A percentile compares a stretch with the other conserved stretches of the same genome.
Conservation (phyloP, 257 asterid species). For the Ligustrum vulgare region DNA sequence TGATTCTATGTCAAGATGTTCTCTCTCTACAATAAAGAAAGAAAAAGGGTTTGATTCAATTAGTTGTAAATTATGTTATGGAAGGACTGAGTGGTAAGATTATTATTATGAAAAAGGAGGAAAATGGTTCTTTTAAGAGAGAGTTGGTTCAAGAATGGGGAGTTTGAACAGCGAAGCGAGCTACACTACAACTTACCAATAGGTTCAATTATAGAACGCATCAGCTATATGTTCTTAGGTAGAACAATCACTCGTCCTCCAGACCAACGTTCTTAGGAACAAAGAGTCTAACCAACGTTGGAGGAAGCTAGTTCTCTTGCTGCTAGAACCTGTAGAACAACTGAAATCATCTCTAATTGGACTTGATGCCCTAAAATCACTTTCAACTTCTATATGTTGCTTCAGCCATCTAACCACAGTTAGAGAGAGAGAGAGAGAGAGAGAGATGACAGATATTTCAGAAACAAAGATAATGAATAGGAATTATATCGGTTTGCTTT, state of each 20-base stretch:
- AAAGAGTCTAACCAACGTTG: background rate
- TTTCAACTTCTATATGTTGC: background rate
- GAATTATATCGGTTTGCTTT: slow-evolving; percentile 81
- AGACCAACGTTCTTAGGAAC: background rate
- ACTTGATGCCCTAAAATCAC: slow-evolving; percentile 13
- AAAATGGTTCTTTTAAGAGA: background rate
- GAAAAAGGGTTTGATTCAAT: slow-evolving; percentile 1
- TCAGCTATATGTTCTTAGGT: background rate
- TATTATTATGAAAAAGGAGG: background rate
- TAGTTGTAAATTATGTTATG: background rate
- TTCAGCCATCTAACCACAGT: slow-evolving; percentile 1
- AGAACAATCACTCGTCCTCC: background rate
- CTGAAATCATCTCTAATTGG: background rate
- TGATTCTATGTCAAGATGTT: slow-evolving; percentile 28
- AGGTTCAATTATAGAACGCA: background rate
- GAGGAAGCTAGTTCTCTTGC: too few species aligned
- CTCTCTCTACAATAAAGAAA: slow-evolving; percentile 11
- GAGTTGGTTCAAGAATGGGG: slow-evolving; percentile 29
- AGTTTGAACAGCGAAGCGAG: slow-evolving; percentile 1
- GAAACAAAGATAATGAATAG: slow-evolving; percentile 97
- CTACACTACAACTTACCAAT: background rate
- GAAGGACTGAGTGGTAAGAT: background rate
- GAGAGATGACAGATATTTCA: slow-evolving; percentile 56
- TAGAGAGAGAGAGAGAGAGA: slow-evolving; percentile 13
- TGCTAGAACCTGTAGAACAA: background rate